Percentiles rank a stretch among this genome's conserved stretches.
phyloP scores from a whole-genome alignment of 2,329 filamentous ascomycete genomes.

The Amylocarpus encephaloides region DNA sequence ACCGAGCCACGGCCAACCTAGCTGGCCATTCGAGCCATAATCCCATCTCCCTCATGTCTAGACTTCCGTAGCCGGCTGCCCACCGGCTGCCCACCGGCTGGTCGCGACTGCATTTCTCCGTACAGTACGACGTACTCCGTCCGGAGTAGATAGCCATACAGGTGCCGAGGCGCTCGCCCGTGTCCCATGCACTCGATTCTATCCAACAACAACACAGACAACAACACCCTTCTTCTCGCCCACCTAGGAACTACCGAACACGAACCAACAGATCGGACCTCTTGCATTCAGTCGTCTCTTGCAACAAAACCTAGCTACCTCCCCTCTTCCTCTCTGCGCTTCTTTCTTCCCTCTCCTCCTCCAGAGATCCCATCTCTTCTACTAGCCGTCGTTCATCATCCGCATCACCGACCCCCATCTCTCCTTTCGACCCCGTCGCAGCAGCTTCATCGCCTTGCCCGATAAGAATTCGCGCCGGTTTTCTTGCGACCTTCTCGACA shows the following conservation, averaged over 20 bases:
- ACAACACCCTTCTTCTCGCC: too few relatives aligned
- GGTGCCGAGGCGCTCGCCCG: too few relatives aligned
- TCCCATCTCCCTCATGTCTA: too few relatives aligned
- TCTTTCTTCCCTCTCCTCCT: conserved; percentile 9
- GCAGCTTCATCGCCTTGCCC: conserved; percentile 22
- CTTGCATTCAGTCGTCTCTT: conserved; percentile 20
- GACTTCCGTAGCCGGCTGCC: too few relatives aligned
- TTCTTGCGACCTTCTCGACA: conserved; percentile 13
- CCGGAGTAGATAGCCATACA: too few relatives aligned
- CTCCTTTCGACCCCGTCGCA: conserved; percentile 18
- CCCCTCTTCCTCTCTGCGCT: conserved; percentile 8
- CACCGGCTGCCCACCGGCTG: too few relatives aligned
- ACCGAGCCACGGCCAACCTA: too few relatives aligned
- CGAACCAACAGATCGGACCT: conserved; percentile 10
- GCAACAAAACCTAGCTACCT: conserved; percentile 4
- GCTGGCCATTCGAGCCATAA: too few relatives aligned
- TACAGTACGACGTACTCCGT: too few relatives aligned
- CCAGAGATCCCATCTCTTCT: conserved; percentile 23
- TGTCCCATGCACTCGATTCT: too few relatives aligned
- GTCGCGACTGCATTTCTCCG: too few relatives aligned
- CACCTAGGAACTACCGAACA: not conserved
- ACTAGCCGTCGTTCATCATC: conserved; percentile 10
- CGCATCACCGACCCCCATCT: conserved; percentile 14
- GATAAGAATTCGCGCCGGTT: conserved; percentile 20
- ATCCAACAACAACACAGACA: too few relatives aligned